Percentiles rank a stretch among this genome's conserved stretches.
Evolutionary conservation across 2,329 filamentous ascomycete species (phyloP).

Genomic region (Penicillium sp.): DNA sequence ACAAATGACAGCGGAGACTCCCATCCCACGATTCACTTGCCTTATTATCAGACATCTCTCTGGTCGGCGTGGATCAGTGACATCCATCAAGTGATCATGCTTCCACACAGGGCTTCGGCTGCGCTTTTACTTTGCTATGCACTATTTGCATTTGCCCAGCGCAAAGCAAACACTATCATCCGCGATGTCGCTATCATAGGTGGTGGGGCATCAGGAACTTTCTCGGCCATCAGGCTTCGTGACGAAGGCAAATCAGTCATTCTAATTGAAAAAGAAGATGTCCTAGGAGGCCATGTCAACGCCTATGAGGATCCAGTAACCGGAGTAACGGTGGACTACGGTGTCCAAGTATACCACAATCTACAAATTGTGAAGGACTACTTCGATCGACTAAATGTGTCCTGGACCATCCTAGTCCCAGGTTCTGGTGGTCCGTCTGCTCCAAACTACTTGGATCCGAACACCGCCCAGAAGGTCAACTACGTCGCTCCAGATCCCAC

Average conservation of each 20-base stretch:
- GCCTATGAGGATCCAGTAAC: constrained; percentile 29
- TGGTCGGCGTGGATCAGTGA: background rate
- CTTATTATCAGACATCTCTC: background rate
- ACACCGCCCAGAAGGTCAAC: constrained; percentile 19
- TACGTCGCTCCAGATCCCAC: constrained; percentile 8
- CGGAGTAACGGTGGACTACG: constrained; percentile 29
- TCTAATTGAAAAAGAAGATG: constrained; percentile 34
- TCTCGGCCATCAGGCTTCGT: constrained; percentile 18
- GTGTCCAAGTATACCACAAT: constrained; percentile 31
- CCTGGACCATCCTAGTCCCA: constrained; percentile 2
- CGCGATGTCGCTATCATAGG: constrained; percentile 17
- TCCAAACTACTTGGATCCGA: constrained; percentile 20
- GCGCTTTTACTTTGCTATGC: background rate
- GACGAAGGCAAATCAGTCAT: constrained; percentile 31
- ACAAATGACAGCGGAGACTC: background rate
- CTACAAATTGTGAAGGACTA: constrained; percentile 30
- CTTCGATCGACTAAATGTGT: constrained; percentile 29
- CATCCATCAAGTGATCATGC: background rate
- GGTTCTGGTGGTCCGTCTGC: constrained; percentile 15
- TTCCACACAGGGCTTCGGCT: background rate
- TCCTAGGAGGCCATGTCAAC: constrained; percentile 35
- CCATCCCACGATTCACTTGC: background rate
- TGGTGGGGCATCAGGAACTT: constrained; percentile 11
- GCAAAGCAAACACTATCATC: constrained; percentile 12
- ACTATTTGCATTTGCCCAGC: constrained; percentile 15